Base-by-base conservation (phyloP, 2,329 filamentous ascomycete genomes). In the Pseudohalonectria lignicola region DNA sequence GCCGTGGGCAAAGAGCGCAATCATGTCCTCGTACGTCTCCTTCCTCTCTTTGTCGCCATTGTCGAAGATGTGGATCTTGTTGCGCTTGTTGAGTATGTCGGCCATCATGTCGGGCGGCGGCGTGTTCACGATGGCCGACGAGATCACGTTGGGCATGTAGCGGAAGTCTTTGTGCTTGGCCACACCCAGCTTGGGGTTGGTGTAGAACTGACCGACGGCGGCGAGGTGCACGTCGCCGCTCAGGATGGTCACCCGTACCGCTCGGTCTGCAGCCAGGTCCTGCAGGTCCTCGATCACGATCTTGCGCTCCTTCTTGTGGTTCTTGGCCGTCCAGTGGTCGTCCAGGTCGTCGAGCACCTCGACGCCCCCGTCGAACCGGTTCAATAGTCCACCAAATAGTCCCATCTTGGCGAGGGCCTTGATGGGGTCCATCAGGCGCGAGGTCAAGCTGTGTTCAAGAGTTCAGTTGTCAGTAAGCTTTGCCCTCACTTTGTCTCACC, bases 271-370 rank as follows among this genome's bases (percentile, higher is more conserved):
- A 8, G 93, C 88, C 42, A 98, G 69, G 51, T 94, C 86, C 59
- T 98, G 93, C 19, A 98, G 66, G 50, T 95, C 87, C 54, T 92
- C 83, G 30, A 98, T 76, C 44, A 96, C 70, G 58, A 85, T 82
- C 44, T 80, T 85, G 36, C 92, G 78, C 60, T 98, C 92, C 19
- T 77, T 71, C 56, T 96, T 98, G 64, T 96, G 88, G 53, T 87
- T 85, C 54, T 86, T 94, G 28, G 90, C 86, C 1, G 90, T 95
- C 92, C 92, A 98, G 55, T 98, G 90, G 57, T 96, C 92, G 54
- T 95, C 90, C 9, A 94, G 64, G 50, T 94, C 87, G 53, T 94
- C 88, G 20, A 94, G 66, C 12, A 96, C 84, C 58, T 96, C 92
- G 5, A 92, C 83, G 15, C 86, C 86, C 17, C 86, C 87, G 52